Evolutionary conservation across 345 rosid species (phyloP).

Genomic region (Anacardium occidentale): DNA sequence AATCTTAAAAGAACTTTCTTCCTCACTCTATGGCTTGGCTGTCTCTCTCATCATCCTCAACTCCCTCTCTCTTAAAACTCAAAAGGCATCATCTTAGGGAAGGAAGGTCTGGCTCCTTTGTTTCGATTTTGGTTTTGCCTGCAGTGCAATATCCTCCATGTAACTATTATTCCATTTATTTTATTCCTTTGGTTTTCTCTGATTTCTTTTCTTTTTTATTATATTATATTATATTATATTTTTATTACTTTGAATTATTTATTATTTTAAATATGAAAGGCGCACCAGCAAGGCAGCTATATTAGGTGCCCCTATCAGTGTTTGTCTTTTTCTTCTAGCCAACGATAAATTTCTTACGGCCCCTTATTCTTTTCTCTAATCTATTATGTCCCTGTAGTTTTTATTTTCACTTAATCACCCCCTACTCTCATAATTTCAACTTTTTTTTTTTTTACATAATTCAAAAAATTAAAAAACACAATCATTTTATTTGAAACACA

Average conservation of each 20-base stretch:
- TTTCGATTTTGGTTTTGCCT: background rate
- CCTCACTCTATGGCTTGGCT: slow-evolving; percentile 22
- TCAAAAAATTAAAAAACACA: too few relatives aligned
- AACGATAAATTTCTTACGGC: slow-evolving; percentile 4
- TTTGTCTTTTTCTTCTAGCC: slow-evolving; percentile 38
- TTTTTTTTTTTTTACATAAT: too few relatives aligned
- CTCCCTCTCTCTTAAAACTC: background rate
- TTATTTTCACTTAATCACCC: background rate
- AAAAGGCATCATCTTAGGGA: slow-evolving; percentile 11
- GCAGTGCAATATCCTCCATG: slow-evolving; percentile 63
- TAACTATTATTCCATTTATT: slow-evolving; percentile 35
- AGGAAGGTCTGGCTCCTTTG: slow-evolving; percentile 39
- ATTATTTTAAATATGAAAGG: slow-evolving; percentile 23
- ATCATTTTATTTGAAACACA: too few relatives aligned
- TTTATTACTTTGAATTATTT: slow-evolving; percentile 10
- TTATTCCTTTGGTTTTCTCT: slow-evolving; percentile 1
- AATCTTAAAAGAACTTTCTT: slow-evolving; percentile 17
- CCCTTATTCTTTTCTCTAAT: slow-evolving; percentile 12
- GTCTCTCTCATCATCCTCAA: slow-evolving; percentile 45
- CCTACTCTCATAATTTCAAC: too few relatives aligned
- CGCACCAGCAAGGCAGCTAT: slow-evolving; percentile 29
- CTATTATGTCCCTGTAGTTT: background rate
- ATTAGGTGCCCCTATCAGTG: slow-evolving; percentile 44
- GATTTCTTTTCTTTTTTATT: slow-evolving; percentile 11
- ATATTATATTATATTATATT: too few relatives aligned